Percentiles rank a stretch among this genome's conserved stretches.
Evolutionary conservation across 176 grass and related monocot genomes (phyloP).

Genomic region (Oryza meyeriana): DNA sequence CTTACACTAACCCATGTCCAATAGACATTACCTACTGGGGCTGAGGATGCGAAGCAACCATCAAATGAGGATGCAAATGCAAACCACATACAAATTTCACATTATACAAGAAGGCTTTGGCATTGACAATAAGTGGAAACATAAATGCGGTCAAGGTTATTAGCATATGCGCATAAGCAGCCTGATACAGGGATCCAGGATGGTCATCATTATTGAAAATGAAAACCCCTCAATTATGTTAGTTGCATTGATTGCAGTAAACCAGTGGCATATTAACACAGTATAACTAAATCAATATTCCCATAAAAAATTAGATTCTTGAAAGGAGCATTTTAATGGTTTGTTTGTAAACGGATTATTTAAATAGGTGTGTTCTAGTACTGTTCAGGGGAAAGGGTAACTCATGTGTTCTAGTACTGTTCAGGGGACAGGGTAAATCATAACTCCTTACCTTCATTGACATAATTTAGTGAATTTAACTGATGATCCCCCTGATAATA

Average conservation of each 20-base stretch:
- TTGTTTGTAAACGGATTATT: background rate
- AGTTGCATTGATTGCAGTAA: background rate
- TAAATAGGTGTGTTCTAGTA: background rate
- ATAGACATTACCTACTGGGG: background rate
- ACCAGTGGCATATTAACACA: background rate
- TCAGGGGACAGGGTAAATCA: background rate
- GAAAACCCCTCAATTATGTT: background rate
- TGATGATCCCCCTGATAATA: slow-evolving; percentile 41
- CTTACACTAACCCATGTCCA: background rate
- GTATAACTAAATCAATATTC: background rate
- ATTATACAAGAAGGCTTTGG: background rate
- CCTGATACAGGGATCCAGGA: background rate
- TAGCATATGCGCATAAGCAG: background rate
- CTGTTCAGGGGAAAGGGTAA: background rate
- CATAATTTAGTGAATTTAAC: slow-evolving; percentile 29
- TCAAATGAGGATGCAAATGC: background rate
- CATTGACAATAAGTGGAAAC: background rate
- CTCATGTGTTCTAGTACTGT: background rate
- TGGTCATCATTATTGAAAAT: background rate
- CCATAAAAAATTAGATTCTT: background rate
- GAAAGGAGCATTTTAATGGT: background rate
- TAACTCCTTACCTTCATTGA: slow-evolving; percentile 43
- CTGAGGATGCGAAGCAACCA: background rate
- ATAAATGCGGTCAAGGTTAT: background rate
- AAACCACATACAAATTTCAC: background rate